Evolutionary conservation across 257 asterid species (phyloP).

Genomic region (Salvia miltiorrhiza): DNA sequence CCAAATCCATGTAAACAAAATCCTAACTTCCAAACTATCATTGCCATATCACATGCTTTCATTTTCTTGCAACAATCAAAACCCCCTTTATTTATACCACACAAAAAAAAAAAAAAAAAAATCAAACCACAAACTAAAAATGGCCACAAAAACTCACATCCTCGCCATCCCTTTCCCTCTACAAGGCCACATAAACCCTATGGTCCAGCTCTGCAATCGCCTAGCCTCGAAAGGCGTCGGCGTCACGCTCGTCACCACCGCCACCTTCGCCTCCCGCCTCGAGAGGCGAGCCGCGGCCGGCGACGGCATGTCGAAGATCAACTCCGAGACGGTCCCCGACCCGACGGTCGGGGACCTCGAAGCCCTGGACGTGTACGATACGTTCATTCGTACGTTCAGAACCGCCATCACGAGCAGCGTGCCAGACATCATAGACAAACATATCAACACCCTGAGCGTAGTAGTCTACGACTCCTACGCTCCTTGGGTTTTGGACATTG

Average conservation of each 20-base stretch:
- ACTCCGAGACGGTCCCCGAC: slow-evolving; percentile 31
- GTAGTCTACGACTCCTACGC: slow-evolving; percentile 28
- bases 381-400: background rate
- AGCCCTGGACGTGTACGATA: slow-evolving; percentile 4
- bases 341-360: background rate
- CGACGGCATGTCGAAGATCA: too few species aligned
- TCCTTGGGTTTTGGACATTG: slow-evolving; percentile 39
- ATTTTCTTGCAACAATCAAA: too few species aligned
- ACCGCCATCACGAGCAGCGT: slow-evolving; percentile 27
- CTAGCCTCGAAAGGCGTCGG: slow-evolving; percentile 26
- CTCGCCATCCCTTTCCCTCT: slow-evolving; percentile 35
- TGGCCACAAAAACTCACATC: slow-evolving; percentile 22
- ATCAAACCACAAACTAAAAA: background rate
- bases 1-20: too few species aligned
- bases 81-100: too few species aligned
- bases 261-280: background rate
- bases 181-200: slow-evolving; percentile 47
- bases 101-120: background rate
- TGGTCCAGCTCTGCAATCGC: slow-evolving; percentile 38
- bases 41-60: too few species aligned
- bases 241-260: slow-evolving; percentile 29
- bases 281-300: too few species aligned
- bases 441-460: slow-evolving; percentile 14
- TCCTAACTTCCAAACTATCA: too few species aligned
- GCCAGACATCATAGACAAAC: slow-evolving; percentile 15